Conservation (phyloP, 2,329 filamentous ascomycete species). For the Trichoderma koningiopsis region DNA sequence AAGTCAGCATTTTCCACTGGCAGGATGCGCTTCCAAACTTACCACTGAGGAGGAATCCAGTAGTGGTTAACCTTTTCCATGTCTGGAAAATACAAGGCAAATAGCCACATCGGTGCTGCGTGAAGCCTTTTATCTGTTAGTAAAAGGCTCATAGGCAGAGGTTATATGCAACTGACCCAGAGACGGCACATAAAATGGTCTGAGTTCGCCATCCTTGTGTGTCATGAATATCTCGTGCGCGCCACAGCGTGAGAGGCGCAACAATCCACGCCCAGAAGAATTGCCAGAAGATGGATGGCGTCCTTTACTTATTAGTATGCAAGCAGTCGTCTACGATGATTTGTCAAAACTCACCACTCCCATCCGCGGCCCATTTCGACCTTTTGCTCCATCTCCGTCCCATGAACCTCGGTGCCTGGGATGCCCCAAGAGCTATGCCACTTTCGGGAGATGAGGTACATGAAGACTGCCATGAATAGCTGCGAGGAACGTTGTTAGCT, state of each 20-base stretch:
- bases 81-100: conserved; percentile 54
- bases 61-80: conserved; percentile 55
- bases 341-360: conserved; percentile 57
- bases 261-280: conserved; percentile 62
- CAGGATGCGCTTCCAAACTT: conserved; percentile 46
- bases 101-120: conserved; percentile 66
- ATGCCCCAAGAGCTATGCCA: conserved; percentile 63
- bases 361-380: conserved; percentile 54
- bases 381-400: conserved; percentile 53
- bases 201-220: conserved; percentile 66
- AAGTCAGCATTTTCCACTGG: too few relatives aligned
- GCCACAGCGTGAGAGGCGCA: conserved; percentile 61
- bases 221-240: conserved; percentile 62
- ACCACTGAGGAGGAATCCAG: conserved; percentile 63
- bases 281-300: conserved; percentile 63
- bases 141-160: not conserved
- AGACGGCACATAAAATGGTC: conserved; percentile 54
- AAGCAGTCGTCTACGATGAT: not conserved
- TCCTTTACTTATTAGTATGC: conserved; percentile 42
- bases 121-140: conserved; percentile 50
- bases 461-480: conserved; percentile 58
- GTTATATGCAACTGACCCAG: conserved; percentile 39
- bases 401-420: conserved; percentile 59
- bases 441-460: conserved; percentile 64
- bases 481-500: conserved; percentile 35